Base-by-base conservation (phyloP, 345 rosid species). In the Hibiscus mutabilis region DNA sequence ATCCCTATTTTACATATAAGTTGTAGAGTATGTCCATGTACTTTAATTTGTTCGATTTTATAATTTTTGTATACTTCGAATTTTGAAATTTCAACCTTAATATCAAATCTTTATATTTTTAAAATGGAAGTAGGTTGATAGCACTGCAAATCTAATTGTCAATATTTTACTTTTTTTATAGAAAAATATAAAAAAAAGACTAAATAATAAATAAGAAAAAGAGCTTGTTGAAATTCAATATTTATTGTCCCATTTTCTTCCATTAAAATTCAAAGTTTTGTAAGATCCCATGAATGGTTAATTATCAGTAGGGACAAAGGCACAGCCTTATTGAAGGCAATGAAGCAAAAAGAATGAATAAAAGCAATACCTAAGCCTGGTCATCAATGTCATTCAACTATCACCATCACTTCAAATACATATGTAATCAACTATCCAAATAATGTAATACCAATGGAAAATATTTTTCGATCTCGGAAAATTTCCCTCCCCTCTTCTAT, bases 331-430 rank as follows among this genome's bases (percentile, higher is more conserved):
- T 60, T 60, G 66, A 33, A 33, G 11, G 44, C n/a, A 60, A 31
- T 66, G 33, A 22, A 47, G 18, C 71, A 27, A 29, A 5, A 24
- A 24, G 35, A 59, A 9, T 11, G 55, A 24, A 71, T 16, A 15
- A 40, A 44, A 19, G 56, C 40, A 27, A 71, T 60, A 47, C 16
- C 16, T 44, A 58, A 21, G 44, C 47, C 57, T 7, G 57, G 12
- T 56, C 57, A 40, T 59, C 52, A 25, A 8, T 56, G 29, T 55
- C 18, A 55, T 55, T 55, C 25, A 31, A 24, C 74, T 60, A 71
- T 46, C 47, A 35, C 18, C 3, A 40, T 71, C 66, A 22, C 37
- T 55, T 59, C 44, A 10, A 59, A 71, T 46, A 71, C 57, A 71
- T 21, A 55, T 55, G 21, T 56, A 70, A 44, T 51, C 21, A 16